phyloP scores from a whole-genome alignment of 2,329 filamentous ascomycete species.

The Fusarium concolor region DNA sequence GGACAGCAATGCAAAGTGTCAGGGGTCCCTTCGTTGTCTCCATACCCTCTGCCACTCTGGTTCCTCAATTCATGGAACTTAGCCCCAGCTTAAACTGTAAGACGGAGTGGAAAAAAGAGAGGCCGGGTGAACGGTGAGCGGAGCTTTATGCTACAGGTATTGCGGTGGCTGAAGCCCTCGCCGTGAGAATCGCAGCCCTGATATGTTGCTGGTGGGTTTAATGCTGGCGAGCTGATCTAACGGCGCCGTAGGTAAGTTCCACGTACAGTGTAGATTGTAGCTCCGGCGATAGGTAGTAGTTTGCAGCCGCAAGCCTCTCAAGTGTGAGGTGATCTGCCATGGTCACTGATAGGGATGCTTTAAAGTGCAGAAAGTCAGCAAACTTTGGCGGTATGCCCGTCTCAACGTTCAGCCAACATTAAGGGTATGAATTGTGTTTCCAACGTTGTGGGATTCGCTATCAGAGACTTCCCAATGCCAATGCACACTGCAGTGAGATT shows the following conservation, averaged over 20 bases:
- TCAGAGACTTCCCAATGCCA: conserved; percentile 6
- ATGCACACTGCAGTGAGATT: conserved; percentile 17
- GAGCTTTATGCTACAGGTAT: conserved; percentile 4
- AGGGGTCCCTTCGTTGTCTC: conserved; percentile 29
- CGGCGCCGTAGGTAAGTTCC: background rate
- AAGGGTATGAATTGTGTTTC: background rate
- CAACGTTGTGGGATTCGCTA: background rate
- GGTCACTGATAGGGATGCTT: background rate
- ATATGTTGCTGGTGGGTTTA: conserved; percentile 10
- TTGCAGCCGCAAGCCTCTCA: conserved; percentile 15
- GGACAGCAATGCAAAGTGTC: conserved; percentile 23
- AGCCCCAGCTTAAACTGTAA: conserved; percentile 6
- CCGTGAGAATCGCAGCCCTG: conserved; percentile 20
- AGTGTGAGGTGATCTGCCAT: background rate
- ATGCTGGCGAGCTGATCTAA: conserved; percentile 31
- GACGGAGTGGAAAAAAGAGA: conserved; percentile 24
- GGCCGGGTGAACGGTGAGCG: conserved; percentile 34
- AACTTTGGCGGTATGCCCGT: conserved; percentile 31
- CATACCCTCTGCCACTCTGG: conserved; percentile 36
- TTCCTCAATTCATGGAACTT: conserved; percentile 21
- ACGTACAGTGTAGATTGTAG: conserved; percentile 5
- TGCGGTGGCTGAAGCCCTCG: conserved; percentile 32
- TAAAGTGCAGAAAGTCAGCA: conserved; percentile 22
- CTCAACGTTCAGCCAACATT: conserved; percentile 17
- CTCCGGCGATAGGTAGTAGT: background rate